Conservation (phyloP, 2,329 filamentous ascomycete species). For the Fusarium austroafricanum region DNA sequence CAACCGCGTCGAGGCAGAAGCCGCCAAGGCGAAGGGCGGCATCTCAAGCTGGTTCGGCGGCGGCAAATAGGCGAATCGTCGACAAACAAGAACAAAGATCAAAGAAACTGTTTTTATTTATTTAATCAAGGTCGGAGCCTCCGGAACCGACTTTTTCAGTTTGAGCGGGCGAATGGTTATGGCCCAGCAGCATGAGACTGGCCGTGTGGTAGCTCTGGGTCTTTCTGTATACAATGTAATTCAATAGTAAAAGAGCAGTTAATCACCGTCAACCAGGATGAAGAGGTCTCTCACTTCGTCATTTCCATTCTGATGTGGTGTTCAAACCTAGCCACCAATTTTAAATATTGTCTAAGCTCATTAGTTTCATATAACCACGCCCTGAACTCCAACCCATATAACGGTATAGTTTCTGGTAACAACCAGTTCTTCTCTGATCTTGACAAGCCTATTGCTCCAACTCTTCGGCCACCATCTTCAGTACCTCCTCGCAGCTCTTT, state of each 20-base stretch:
- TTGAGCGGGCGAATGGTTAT: constrained; percentile 22
- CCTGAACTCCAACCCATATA: constrained; percentile 29
- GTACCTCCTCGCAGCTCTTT: constrained; percentile 80
- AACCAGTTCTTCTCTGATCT: neutral
- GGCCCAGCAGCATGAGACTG: constrained; percentile 26
- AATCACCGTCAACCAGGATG: constrained; percentile 15
- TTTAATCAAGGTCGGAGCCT: constrained; percentile 26
- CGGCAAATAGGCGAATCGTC: constrained; percentile 44
- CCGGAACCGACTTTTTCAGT: constrained; percentile 12
- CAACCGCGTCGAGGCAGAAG: constrained; percentile 80
- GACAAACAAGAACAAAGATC: neutral
- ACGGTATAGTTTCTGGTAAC: neutral
- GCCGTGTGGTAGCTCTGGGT: constrained; percentile 12
- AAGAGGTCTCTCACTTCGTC: neutral
- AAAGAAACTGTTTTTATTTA: constrained; percentile 25
- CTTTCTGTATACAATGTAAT: constrained; percentile 25
- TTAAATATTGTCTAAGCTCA: constrained; percentile 28
- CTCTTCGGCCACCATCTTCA: constrained; percentile 78
- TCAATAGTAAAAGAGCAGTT: constrained; percentile 30
- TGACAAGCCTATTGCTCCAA: constrained; percentile 46
- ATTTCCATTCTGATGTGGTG: neutral
- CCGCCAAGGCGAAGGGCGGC: constrained; percentile 84
- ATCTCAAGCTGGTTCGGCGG: constrained; percentile 88
- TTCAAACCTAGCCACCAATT: neutral
- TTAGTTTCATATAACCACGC: constrained; percentile 20